A percentile compares a stretch with the other conserved stretches of the same genome.
Conservation (phyloP, 495 filamentous ascomycete genomes). For the Aspergillus steynii region DNA sequence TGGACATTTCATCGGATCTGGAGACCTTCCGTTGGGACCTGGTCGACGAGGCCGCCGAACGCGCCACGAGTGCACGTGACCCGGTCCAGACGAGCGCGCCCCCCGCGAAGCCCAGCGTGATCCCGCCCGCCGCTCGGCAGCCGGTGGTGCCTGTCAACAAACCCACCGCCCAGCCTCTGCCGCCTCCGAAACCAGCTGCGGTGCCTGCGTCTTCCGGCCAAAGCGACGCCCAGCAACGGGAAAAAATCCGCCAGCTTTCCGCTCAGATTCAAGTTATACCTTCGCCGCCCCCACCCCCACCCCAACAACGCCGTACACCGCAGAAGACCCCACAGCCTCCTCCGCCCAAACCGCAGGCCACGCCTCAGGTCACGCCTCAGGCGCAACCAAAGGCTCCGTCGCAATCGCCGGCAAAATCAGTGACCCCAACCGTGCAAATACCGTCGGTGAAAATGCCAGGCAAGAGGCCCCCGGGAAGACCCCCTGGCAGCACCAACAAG, state of each 20-base stretch:
- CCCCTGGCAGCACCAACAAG: conserved; percentile 20
- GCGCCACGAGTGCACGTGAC: conserved; percentile 16
- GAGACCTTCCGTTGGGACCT: conserved; percentile 69
- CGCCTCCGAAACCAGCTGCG: background rate
- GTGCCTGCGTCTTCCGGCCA: background rate
- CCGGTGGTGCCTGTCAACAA: background rate
- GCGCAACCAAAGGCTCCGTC: background rate
- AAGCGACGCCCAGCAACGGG: background rate
- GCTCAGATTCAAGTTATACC: background rate
- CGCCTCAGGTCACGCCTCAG: background rate
- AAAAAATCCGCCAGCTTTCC: background rate
- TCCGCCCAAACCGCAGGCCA: background rate
- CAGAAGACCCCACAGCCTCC: background rate
- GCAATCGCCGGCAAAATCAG: background rate
- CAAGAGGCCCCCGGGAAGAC: conserved; percentile 8
- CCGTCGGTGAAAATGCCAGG: conserved; percentile 10
- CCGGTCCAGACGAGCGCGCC: background rate
- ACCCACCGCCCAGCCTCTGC: background rate
- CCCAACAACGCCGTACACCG: background rate
- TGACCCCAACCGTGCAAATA: conserved; percentile 2
- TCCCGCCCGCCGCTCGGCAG: background rate
- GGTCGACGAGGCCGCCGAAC: conserved; percentile 46
- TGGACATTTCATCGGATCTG: conserved; percentile 52
- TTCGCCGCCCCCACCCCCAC: background rate
- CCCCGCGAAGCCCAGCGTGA: background rate